Evolutionary conservation across 306 rosid species (phyloP).

Genomic region (Canavalia ensiformis): DNA sequence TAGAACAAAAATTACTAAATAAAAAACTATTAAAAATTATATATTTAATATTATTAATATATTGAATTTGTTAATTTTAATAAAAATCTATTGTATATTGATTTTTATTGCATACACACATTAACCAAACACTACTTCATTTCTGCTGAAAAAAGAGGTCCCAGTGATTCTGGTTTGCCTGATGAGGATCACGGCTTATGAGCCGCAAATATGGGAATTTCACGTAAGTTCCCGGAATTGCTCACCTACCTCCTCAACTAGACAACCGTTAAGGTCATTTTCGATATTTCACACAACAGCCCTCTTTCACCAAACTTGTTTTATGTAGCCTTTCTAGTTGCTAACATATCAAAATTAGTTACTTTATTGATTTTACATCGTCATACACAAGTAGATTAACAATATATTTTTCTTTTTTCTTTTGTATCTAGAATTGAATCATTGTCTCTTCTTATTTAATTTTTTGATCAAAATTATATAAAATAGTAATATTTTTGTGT

Average conservation of each 20-base stretch:
- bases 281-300: background rate
- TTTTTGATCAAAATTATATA: too few species aligned
- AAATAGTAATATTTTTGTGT: background rate
- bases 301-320: background rate
- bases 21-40: too few species aligned
- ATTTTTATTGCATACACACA: too few species aligned
- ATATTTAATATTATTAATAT: too few species aligned
- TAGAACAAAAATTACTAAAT: too few species aligned
- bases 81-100: too few species aligned
- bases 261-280: background rate
- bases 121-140: too few species aligned
- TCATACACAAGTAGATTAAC: too few species aligned
- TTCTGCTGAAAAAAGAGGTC: background rate
- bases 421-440: too few species aligned
- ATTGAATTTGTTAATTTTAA: too few species aligned
- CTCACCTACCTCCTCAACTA: conserved; percentile 2
- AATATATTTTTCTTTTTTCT: too few species aligned
- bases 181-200: background rate
- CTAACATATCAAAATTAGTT: background rate
- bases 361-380: background rate
- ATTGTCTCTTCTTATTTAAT: too few species aligned
- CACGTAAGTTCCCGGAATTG: background rate
- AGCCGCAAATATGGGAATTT: background rate
- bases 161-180: background rate
- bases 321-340: background rate